Conservation (phyloP, 345 rosid genomes). For the Cardiospermum halicacabum region DNA sequence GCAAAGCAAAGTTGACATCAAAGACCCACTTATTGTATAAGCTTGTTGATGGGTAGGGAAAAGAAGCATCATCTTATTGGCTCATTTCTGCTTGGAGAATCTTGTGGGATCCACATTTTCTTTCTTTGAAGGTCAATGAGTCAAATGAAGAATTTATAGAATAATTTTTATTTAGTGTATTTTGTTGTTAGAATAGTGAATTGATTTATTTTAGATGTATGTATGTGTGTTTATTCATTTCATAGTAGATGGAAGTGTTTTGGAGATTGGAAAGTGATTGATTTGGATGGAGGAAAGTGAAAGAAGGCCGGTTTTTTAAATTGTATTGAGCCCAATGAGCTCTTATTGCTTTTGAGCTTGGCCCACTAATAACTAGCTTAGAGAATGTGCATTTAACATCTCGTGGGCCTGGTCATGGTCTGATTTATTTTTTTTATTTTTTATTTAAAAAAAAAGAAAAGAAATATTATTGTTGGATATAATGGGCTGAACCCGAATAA, state of each 20-base stretch:
- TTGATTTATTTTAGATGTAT: neutral
- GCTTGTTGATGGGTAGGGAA: slow-evolving; percentile 4
- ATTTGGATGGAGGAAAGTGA: neutral
- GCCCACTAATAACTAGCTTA: neutral
- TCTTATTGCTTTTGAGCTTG: neutral
- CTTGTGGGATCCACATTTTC: slow-evolving; percentile 8
- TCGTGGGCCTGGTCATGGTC: neutral
- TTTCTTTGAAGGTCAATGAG: too few species aligned
- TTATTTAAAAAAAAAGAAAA: too few species aligned
- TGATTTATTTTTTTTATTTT: too few species aligned
- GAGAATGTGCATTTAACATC: neutral
- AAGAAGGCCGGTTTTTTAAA: neutral
- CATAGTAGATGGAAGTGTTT: neutral
- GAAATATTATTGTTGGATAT: too few species aligned
- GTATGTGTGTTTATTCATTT: neutral
- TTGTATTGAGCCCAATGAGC: neutral
- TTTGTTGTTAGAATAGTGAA: neutral
- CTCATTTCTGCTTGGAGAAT: slow-evolving; percentile 15
- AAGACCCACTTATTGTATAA: slow-evolving; percentile 18
- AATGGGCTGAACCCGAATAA: too few species aligned
- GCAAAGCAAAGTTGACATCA: slow-evolving; percentile 7
- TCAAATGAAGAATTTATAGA: neutral
- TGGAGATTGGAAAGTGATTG: neutral
- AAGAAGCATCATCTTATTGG: slow-evolving; percentile 11
- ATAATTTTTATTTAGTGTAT: neutral